Conservation (phyloP, 805 yeast genomes). For the Metschnikowia kofuensis region DNA sequence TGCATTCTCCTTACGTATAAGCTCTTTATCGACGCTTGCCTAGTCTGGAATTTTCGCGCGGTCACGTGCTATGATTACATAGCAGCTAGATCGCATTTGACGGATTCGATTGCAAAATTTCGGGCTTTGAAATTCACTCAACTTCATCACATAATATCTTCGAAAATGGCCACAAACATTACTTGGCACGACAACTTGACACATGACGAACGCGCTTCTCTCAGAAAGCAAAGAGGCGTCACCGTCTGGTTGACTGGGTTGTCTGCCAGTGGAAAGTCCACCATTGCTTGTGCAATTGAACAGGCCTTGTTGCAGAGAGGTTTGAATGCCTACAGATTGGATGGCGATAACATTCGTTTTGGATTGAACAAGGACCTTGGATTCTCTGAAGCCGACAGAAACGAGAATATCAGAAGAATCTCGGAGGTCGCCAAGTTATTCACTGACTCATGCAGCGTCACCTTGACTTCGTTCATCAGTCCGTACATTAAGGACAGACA, state of each 20-base stretch:
- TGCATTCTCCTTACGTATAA: no score
- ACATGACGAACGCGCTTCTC: constrained; percentile 69
- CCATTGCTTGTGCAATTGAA: constrained; percentile 93
- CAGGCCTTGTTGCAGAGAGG: constrained; percentile 70
- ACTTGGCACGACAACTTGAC: constrained; percentile 94
- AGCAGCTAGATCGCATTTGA: constrained; percentile 2
- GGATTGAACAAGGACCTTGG: constrained; percentile 96
- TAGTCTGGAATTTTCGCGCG: not conserved
- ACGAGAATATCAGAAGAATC: constrained; percentile 92
- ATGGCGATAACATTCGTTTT: constrained; percentile 92
- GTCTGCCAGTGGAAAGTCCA: constrained; percentile 92
- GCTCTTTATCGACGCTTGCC: not conserved
- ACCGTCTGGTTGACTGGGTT: constrained; percentile 96
- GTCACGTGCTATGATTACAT: constrained; percentile 22
- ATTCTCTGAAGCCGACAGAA: constrained; percentile 85
- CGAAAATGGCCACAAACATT: constrained; percentile 83
- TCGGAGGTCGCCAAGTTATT: constrained; percentile 92
- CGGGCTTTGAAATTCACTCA: not conserved
- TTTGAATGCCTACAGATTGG: constrained; percentile 78
- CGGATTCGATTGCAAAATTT: constrained; percentile 1
- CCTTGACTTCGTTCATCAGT: constrained; percentile 88
- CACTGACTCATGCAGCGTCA: constrained; percentile 86
- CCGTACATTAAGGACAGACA: constrained; percentile 86
- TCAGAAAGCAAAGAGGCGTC: constrained; percentile 79
- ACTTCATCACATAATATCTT: not conserved